Conservation (phyloP, 495 filamentous ascomycete species). For the Aspergillus affinis region DNA sequence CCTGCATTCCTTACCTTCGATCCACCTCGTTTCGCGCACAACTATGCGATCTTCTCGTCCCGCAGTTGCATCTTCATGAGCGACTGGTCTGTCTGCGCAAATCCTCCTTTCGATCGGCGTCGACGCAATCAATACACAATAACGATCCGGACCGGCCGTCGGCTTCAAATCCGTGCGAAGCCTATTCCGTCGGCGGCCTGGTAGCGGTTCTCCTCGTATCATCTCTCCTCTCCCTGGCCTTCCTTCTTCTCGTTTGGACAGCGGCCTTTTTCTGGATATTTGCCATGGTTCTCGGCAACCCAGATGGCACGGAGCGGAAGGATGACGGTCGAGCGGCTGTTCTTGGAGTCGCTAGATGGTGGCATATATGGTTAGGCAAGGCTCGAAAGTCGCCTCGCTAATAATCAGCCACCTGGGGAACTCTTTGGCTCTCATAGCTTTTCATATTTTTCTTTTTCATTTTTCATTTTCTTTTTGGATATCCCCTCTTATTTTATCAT, state of each 20-base stretch:
- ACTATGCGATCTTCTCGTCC: slow-evolving; percentile 42
- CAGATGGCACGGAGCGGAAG: slow-evolving; percentile 59
- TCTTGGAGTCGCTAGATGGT: slow-evolving; percentile 59
- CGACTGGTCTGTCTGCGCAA: slow-evolving; percentile 36
- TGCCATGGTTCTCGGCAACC: slow-evolving; percentile 60
- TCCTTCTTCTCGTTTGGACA: slow-evolving; percentile 58
- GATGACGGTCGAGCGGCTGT: slow-evolving; percentile 63
- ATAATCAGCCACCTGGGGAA: background rate
- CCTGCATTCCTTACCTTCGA: slow-evolving; percentile 36
- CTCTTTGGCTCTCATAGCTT: slow-evolving; percentile 2
- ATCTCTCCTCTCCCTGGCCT: slow-evolving; percentile 52
- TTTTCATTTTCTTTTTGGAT: slow-evolving; percentile 2
- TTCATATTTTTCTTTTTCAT: slow-evolving; percentile 8
- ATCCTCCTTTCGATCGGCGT: slow-evolving; percentile 31
- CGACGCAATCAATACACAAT: slow-evolving; percentile 33
- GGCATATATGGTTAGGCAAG: slow-evolving; percentile 57
- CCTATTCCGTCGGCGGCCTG: slow-evolving; percentile 41
- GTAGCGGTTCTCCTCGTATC: slow-evolving; percentile 53
- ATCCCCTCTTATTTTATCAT: slow-evolving; percentile 3
- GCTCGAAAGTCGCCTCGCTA: slow-evolving; percentile 29
- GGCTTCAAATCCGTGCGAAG: slow-evolving; percentile 17
- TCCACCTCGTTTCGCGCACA: slow-evolving; percentile 38
- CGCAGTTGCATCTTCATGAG: slow-evolving; percentile 45
- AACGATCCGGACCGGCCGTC: slow-evolving; percentile 26
- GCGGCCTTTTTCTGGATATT: slow-evolving; percentile 65